These are phyloP conservation scores for Podospora pseudopauciseta DNA, from an alignment of 495 filamentous ascomycete species.

Conservation along the genomic window DNA sequence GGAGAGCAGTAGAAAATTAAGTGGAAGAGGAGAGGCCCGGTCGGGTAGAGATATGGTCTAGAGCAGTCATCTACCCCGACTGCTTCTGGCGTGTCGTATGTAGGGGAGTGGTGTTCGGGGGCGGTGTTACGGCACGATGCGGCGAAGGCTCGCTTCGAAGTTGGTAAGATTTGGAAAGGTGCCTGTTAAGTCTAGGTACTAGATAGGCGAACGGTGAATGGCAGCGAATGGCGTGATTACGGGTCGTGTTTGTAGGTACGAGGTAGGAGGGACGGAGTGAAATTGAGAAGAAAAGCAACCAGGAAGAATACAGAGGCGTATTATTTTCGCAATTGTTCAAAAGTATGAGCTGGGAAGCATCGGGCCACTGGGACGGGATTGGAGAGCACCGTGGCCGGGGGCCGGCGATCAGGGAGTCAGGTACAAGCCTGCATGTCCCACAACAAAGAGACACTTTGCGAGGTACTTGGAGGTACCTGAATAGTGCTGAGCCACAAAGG, in stretches of 20 bases:
- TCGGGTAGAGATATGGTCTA: constrained; percentile 14
- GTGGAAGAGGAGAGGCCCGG: constrained; percentile 3
- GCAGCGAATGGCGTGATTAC: not conserved
- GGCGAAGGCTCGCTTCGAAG: constrained; percentile 5
- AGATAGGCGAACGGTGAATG: not conserved
- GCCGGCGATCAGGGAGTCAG: not conserved
- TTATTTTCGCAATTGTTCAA: not conserved
- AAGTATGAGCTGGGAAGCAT: not conserved
- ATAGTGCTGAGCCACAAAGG: constrained; percentile 3
- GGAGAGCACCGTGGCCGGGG: not conserved
- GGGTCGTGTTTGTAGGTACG: not conserved
- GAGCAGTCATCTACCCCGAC: constrained; percentile 10
- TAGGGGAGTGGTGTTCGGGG: constrained; percentile 13
- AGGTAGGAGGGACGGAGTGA: not conserved
- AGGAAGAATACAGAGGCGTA: not conserved
- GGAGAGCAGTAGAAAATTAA: constrained; percentile 1
- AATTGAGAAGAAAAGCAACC: not conserved
- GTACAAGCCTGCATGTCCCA: not conserved
- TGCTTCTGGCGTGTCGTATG: constrained; percentile 7
- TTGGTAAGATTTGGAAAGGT: constrained; percentile 2
- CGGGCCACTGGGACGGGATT: not conserved
- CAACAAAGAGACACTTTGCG: not conserved
- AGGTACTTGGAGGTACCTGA: constrained; percentile 2
- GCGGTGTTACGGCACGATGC: constrained; percentile 7
- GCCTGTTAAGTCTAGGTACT: not conserved